A percentile compares a stretch with the other conserved stretches of the same genome.
These are phyloP conservation scores for Solanum arcanum DNA, from an alignment of 257 asterid genomes.

Conservation along the genomic window DNA sequence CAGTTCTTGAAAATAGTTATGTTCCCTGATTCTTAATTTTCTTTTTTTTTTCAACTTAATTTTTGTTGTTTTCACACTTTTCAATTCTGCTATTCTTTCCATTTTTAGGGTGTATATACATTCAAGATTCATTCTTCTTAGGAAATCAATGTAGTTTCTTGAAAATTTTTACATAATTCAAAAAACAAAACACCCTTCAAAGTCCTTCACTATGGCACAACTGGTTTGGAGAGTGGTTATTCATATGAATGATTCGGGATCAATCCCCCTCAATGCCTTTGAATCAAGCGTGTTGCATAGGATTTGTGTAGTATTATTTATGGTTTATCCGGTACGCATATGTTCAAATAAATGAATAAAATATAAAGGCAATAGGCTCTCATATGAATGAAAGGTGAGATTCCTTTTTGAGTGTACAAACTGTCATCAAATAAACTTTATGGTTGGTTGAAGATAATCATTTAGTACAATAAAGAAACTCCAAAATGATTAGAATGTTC, in stretches of 20 bases:
- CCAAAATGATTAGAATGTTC: not conserved
- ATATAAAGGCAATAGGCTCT: not conserved
- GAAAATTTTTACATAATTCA: not conserved
- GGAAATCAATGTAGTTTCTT: not conserved
- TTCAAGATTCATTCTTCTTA: not conserved
- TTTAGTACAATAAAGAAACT: not conserved
- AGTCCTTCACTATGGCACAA: too few species aligned
- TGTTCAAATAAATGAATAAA: not conserved
- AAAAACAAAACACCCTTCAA: not conserved
- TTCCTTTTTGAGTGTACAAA: not conserved
- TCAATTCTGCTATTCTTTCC: not conserved
- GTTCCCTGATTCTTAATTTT: slow-evolving; percentile 26
- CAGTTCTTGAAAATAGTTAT: slow-evolving; percentile 54
- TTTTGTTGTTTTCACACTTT: not conserved
- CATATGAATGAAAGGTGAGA: not conserved
- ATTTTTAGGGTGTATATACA: slow-evolving; percentile 1
- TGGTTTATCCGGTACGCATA: too few species aligned
- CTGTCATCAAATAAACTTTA: not conserved
- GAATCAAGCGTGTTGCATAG: too few species aligned
- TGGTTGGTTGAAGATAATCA: not conserved
- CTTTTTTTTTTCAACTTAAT: not conserved
- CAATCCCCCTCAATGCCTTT: too few species aligned
- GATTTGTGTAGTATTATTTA: too few species aligned
- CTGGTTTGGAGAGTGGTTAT: too few species aligned
- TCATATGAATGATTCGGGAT: too few species aligned